Evolutionary conservation across 768 basidiomycete genomes (phyloP).

Genomic region (Psilocybe azurescens): DNA sequence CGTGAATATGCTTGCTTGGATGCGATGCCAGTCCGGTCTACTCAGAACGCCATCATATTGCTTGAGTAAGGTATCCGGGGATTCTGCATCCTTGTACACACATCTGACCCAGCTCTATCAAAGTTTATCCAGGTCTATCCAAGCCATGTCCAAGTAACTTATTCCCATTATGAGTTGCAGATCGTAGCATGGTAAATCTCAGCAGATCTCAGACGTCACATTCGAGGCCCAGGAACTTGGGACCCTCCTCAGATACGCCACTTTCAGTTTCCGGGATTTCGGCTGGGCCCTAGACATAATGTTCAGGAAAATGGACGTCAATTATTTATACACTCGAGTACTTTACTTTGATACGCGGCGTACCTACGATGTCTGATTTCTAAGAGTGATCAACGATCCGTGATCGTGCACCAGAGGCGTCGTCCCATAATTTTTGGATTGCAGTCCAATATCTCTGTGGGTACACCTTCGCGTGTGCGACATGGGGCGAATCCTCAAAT

Average conservation of each 20-base stretch:
- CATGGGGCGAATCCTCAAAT: conserved; percentile 50
- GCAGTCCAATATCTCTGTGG: conserved; percentile 51
- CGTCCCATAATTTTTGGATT: conserved; percentile 41
- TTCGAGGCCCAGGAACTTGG: background rate
- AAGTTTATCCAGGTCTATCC: background rate
- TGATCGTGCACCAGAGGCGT: conserved; percentile 20
- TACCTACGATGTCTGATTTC: background rate
- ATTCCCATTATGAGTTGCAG: background rate
- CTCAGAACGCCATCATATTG: background rate
- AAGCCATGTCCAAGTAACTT: background rate
- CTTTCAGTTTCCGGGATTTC: background rate
- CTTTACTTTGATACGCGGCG: background rate
- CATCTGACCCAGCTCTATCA: background rate
- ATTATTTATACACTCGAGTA: no score
- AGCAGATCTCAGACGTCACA: background rate
- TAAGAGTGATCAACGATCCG: background rate
- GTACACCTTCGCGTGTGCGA: conserved; percentile 48
- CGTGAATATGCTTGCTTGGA: no score
- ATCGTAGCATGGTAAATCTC: background rate
- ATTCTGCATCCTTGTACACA: background rate
- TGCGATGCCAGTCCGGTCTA: no score
- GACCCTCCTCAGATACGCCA: background rate
- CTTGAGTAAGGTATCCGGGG: background rate
- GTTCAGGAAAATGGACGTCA: background rate
- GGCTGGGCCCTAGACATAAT: background rate